Conservation (phyloP, 1,284 basidiomycete genomes). For the Ustilago loliicola region DNA sequence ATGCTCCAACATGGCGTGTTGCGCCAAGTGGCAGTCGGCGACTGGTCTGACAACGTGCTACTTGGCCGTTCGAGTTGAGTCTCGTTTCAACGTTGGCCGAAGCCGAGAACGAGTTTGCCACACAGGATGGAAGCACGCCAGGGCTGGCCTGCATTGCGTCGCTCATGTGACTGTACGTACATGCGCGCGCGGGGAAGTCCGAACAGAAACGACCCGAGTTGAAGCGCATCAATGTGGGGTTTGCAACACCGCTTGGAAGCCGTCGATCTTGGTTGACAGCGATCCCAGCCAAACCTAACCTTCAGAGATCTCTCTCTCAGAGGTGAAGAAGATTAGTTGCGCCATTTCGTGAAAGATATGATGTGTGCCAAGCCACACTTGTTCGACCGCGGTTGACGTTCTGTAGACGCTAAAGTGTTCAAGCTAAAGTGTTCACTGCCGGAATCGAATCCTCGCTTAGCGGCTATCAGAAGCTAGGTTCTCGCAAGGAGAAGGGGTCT, state of each 20-base stretch:
- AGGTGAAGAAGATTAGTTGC: background rate
- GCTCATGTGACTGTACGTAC: background rate
- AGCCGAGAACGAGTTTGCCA: background rate
- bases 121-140: background rate
- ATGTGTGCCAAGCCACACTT: constrained; percentile 4
- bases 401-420: background rate
- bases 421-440: background rate
- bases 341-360: background rate
- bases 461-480: background rate
- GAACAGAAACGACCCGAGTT: background rate
- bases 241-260: background rate
- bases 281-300: background rate
- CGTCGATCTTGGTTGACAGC: background rate
- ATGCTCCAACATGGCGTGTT: too few species aligned
- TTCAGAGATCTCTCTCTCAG: too few species aligned
- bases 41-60: too few species aligned
- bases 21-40: too few species aligned
- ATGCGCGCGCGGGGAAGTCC: background rate
- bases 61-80: too few species aligned
- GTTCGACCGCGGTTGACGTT: constrained; percentile 7
- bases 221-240: background rate
- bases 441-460: background rate
- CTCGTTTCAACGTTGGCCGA: background rate
- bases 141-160: background rate
- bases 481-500: background rate